phyloP scores from a whole-genome alignment of 1,284 basidiomycete species.

The Cutaneotrichosporon cavernicola region DNA sequence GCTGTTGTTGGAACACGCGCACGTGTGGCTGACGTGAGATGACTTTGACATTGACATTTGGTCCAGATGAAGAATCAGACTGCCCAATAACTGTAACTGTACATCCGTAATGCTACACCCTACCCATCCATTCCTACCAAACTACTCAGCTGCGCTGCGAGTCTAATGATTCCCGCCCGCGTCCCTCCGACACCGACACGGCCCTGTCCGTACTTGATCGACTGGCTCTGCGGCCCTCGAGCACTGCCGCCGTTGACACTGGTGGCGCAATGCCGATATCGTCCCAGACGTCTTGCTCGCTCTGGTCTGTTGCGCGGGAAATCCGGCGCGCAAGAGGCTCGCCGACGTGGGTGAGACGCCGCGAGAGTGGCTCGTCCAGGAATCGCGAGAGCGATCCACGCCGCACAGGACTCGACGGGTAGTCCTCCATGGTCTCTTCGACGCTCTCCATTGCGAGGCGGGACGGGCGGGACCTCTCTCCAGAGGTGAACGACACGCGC shows the following conservation, averaged over 20 bases:
- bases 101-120: conserved; percentile 1
- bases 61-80: no score
- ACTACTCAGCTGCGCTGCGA: not conserved
- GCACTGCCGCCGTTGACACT: not conserved
- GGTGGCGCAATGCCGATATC: conserved; percentile 4
- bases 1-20: no score
- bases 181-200: not conserved
- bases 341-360: not conserved
- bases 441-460: not conserved
- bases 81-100: not conserved
- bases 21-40: no score
- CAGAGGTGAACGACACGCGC: not conserved
- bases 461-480: not conserved
- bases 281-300: conserved; percentile 3
- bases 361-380: not conserved
- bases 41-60: no score
- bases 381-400: not conserved
- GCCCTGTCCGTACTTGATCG: not conserved
- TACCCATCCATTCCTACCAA: not conserved
- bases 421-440: not conserved
- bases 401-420: not conserved
- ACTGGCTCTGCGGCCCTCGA: not conserved
- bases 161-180: not conserved
- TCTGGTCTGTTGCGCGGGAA: conserved; percentile 3
- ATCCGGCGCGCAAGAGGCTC: conserved; percentile 1